phyloP scores from a whole-genome alignment of 2,329 filamentous ascomycete species.

The Fusarium sp. region DNA sequence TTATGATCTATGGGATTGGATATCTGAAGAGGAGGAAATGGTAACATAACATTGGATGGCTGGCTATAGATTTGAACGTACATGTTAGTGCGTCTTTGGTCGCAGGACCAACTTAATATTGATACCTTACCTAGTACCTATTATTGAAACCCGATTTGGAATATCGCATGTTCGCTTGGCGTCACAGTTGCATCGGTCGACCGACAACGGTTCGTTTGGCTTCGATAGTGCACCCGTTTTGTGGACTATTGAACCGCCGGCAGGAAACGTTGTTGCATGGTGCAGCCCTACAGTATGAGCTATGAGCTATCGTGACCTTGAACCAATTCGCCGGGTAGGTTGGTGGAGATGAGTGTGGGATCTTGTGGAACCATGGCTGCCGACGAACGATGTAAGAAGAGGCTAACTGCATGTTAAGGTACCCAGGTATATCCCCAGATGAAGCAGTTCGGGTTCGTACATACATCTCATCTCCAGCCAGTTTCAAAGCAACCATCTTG shows the following conservation, averaged over 20 bases:
- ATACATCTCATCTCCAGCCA: not conserved
- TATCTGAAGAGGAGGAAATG: conserved; percentile 34
- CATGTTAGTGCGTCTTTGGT: conserved; percentile 35
- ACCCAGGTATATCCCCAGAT: conserved; percentile 4
- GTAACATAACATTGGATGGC: conserved; percentile 21
- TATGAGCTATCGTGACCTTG: conserved; percentile 21
- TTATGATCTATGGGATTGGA: conserved; percentile 31
- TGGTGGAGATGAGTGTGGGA: conserved; percentile 36
- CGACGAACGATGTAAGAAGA: conserved; percentile 18
- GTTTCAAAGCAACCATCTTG: not conserved
- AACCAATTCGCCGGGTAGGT: conserved; percentile 35
- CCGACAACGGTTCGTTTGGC: not conserved
- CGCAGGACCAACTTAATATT: conserved; percentile 34
- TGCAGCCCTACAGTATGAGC: conserved; percentile 37
- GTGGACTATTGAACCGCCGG: not conserved
- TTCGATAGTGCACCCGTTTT: conserved; percentile 18
- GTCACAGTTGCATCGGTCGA: not conserved
- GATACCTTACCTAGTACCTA: conserved; percentile 17
- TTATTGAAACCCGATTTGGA: conserved; percentile 9
- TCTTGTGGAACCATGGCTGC: conserved; percentile 30
- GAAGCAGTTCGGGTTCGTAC: not conserved
- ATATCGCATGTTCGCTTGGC: conserved; percentile 5
- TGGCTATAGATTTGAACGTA: conserved; percentile 40
- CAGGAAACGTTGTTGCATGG: conserved; percentile 23
- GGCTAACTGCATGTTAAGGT: conserved; percentile 18